Percentiles rank a stretch among this genome's conserved stretches.
These are phyloP conservation scores for Candida nanaspora DNA, from an alignment of 805 yeast species.

Conservation along the genomic window DNA sequence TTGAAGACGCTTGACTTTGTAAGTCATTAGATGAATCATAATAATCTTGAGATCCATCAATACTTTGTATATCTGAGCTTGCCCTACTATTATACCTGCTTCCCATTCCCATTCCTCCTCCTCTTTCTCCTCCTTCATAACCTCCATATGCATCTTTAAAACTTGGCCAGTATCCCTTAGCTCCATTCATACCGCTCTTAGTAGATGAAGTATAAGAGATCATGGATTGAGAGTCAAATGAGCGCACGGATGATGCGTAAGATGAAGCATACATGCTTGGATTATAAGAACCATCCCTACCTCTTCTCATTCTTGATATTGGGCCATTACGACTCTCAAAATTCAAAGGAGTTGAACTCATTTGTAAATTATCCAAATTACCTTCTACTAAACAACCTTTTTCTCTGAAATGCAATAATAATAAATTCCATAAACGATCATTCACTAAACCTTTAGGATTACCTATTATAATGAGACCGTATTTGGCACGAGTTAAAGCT, in stretches of 20 bases:
- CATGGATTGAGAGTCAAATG: constrained; percentile 31
- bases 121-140: constrained; percentile 2
- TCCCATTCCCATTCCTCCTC: background rate
- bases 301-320: background rate
- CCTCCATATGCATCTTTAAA: constrained; percentile 2
- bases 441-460: constrained; percentile 72
- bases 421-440: constrained; percentile 70
- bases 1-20: background rate
- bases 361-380: constrained; percentile 68
- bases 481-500: constrained; percentile 82
- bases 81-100: background rate
- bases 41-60: background rate
- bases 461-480: constrained; percentile 75
- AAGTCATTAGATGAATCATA: background rate
- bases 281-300: background rate
- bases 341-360: constrained; percentile 43
- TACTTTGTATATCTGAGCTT: background rate
- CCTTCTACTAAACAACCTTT: constrained; percentile 89
- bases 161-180: background rate
- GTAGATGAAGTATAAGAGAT: constrained; percentile 24
- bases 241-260: constrained; percentile 11
- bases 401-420: constrained; percentile 73
- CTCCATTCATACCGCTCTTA: background rate
- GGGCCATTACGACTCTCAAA: background rate
- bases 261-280: constrained; percentile 3